Percentiles rank a stretch among this genome's conserved stretches.
These are phyloP conservation scores for Solanum hybrid DNA, from an alignment of 305 asterid genomes.

Conservation along the genomic window DNA sequence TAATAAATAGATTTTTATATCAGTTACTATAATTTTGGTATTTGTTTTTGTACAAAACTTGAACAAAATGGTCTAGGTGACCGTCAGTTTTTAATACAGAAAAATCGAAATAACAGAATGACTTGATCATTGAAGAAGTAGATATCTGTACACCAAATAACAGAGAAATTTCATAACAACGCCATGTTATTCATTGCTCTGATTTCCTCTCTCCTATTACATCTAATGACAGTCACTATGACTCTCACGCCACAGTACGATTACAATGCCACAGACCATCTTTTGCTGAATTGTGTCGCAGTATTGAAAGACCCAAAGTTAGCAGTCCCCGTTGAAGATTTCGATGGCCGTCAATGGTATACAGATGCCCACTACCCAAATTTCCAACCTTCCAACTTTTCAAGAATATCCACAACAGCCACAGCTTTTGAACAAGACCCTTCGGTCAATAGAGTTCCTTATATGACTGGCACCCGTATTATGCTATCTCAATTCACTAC, in stretches of 20 bases:
- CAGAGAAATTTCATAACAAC: too few relatives aligned
- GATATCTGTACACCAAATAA: too few relatives aligned
- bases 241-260: not conserved
- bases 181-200: not conserved
- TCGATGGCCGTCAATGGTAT: conserved; percentile 22
- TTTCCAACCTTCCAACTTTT: conserved; percentile 7
- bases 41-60: too few relatives aligned
- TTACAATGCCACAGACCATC: conserved; percentile 22
- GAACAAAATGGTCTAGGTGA: too few relatives aligned
- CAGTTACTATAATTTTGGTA: too few relatives aligned
- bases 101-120: too few relatives aligned
- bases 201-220: not conserved
- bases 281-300: conserved; percentile 44
- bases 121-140: too few relatives aligned
- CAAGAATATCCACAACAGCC: conserved; percentile 8
- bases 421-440: not conserved
- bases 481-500: conserved; percentile 24
- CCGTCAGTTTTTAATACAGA: too few relatives aligned
- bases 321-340: not conserved
- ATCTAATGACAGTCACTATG: not conserved
- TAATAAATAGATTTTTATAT: too few relatives aligned
- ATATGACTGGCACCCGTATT: conserved; percentile 25
- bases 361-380: conserved; percentile 14
- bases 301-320: not conserved
- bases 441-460: conserved; percentile 16